Base-by-base conservation (phyloP, 805 yeast species). In the Yarrowia sp. region DNA sequence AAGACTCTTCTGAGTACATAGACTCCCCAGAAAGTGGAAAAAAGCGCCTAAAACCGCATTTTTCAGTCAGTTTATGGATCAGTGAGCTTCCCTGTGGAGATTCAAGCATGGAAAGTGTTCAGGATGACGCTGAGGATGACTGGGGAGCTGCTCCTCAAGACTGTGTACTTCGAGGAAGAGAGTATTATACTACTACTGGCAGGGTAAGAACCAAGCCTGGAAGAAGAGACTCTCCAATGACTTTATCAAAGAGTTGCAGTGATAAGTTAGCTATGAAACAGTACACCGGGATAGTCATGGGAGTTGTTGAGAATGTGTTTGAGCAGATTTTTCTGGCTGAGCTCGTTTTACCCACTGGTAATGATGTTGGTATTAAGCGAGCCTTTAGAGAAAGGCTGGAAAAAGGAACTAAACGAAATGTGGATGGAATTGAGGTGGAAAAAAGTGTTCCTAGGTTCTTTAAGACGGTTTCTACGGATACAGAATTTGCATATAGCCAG, bases 121-220 rank as follows among this genome's bases (percentile, higher is more conserved):
- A 73, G 31, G 66, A 77, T 3, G 67, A 71, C 14, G 55, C 69
- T 13, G 62, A 60, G 22, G 66, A 61, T 17, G 67, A 11, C 68
- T 67, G 74, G 74, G 66, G 65, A 55, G 65, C 66, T 2, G 66
- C 67, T 14, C 62, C 65, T 7, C 66, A 32, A 8, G 38, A 51
- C 22, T 41, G 68, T 64, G 39, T 67, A 5, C 65, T 83, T 1
- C 73, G 96, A 70, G 98, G 98, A 0, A 74, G 96, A 43, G 82
- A 81, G 39, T 78, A 84, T 72, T 87, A 84, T 68, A 76, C 75
- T 14, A 70, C 75, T 17, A 74, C 80, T 1, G 96, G 97, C 0
- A 74, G 78, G 8, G 92, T 93, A 0, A 79, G 99, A 67, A 92
- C 98, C 0, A 93, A 95, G 72, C 99, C 98, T 0, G 99, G 99